phyloP scores from a whole-genome alignment of 805 yeast genomes.

The Yamadazyma akitaensis region DNA sequence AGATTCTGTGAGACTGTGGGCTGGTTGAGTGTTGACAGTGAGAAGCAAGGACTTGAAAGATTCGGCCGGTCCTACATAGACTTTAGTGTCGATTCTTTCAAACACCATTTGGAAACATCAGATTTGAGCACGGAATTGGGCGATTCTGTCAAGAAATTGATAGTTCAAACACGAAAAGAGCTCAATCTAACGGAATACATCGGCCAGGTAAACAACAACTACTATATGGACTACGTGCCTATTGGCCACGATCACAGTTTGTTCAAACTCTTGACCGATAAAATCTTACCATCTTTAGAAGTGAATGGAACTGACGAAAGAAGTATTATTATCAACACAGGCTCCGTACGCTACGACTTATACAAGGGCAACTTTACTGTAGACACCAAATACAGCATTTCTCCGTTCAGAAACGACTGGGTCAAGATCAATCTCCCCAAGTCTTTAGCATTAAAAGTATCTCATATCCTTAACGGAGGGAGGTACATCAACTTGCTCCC shows the following conservation, averaged over 20 bases:
- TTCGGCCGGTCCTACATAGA: slow-evolving; percentile 74
- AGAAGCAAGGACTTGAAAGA: not conserved
- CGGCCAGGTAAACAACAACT: slow-evolving; percentile 68
- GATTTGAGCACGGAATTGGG: slow-evolving; percentile 53
- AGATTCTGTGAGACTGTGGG: slow-evolving; percentile 94
- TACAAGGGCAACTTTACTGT: slow-evolving; percentile 79
- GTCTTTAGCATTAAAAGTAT: slow-evolving; percentile 51
- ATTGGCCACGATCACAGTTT: slow-evolving; percentile 47
- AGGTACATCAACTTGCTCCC: slow-evolving; percentile 40
- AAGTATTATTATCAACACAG: slow-evolving; percentile 74
- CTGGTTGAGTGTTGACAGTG: slow-evolving; percentile 51
- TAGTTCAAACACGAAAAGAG: slow-evolving; percentile 41
- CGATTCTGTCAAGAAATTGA: slow-evolving; percentile 37
- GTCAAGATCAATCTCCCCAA: slow-evolving; percentile 58
- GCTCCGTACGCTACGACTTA: slow-evolving; percentile 82
- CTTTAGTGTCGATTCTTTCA: slow-evolving; percentile 70
- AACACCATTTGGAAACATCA: slow-evolving; percentile 47
- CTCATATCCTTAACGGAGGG: slow-evolving; percentile 54
- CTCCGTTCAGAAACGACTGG: slow-evolving; percentile 87
- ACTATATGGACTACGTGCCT: slow-evolving; percentile 66
- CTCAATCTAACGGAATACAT: slow-evolving; percentile 53
- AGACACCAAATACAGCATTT: slow-evolving; percentile 76
- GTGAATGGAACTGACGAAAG: slow-evolving; percentile 23
- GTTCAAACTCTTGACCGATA: slow-evolving; percentile 53
- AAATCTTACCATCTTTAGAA: slow-evolving; percentile 50